Conservation (phyloP, 768 basidiomycete species). For the Coprinopsis marcescibilis region DNA sequence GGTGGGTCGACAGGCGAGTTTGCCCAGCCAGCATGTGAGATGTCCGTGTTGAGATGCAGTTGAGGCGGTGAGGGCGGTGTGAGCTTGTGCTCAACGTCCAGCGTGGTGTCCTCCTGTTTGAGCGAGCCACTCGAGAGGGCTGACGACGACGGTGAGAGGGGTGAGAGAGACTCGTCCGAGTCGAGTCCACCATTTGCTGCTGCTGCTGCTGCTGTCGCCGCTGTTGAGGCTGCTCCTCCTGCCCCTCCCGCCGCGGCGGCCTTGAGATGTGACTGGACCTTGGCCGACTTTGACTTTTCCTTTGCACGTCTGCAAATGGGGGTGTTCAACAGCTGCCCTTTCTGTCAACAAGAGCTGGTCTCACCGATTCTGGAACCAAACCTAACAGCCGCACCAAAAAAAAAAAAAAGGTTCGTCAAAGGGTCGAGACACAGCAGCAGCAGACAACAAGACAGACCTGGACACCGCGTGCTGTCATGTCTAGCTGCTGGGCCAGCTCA, state of each 20-base stretch:
- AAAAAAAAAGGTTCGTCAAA: constrained; percentile 10
- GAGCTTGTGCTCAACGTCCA: constrained; percentile 5
- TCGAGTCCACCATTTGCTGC: too few species aligned
- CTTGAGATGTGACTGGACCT: too few species aligned
- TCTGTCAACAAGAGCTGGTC: constrained; percentile 9
- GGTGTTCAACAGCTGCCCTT: too few species aligned
- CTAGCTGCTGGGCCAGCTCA: constrained; percentile 72
- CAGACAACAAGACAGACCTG: constrained; percentile 49
- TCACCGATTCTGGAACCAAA: constrained; percentile 88
- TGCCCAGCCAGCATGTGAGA: constrained; percentile 20
- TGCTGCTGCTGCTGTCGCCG: background rate
- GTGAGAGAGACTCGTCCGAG: too few species aligned
- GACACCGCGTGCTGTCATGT: constrained; percentile 92
- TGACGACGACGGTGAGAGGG: constrained; percentile 1
- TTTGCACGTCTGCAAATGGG: constrained; percentile 61
- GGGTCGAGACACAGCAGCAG: background rate
- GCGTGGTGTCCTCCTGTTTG: constrained; percentile 9
- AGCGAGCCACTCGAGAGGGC: background rate
- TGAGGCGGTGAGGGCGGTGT: constrained; percentile 28
- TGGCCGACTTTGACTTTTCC: constrained; percentile 65
- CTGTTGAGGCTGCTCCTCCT: background rate
- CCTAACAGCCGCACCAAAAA: constrained; percentile 47
- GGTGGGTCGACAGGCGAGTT: constrained; percentile 30
- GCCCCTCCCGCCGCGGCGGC: background rate
- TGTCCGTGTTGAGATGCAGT: constrained; percentile 35